Evolutionary conservation across 139 green algal species (phyloP).

Genomic region (Tetraselmis chui): DNA sequence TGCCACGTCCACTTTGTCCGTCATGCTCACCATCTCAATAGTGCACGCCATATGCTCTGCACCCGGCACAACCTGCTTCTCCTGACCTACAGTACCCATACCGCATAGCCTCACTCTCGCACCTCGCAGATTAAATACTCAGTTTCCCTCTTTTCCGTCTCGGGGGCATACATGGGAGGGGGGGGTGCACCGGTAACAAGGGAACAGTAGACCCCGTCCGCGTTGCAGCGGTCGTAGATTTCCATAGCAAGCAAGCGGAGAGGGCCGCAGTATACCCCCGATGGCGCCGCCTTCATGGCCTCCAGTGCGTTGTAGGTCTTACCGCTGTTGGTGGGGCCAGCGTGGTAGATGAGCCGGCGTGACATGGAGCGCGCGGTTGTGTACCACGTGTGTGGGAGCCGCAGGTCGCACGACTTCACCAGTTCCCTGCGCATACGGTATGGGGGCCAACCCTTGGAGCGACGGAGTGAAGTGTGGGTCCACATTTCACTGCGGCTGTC

Average conservation of each 20-base stretch:
- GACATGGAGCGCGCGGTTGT: slow-evolving; percentile 68
- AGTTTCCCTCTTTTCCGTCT: too few relatives aligned
- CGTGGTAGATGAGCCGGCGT: slow-evolving; percentile 83
- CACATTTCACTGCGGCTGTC: background rate
- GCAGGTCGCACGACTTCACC: slow-evolving; percentile 40
- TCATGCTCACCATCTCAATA: slow-evolving; percentile 83
- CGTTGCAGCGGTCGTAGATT: slow-evolving; percentile 57
- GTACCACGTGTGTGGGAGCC: slow-evolving; percentile 68
- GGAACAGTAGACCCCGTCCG: slow-evolving; percentile 36
- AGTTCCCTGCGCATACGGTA: slow-evolving; percentile 20
- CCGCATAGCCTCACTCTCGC: too few relatives aligned
- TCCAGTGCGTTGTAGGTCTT: slow-evolving; percentile 89
- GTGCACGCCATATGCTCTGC: slow-evolving; percentile 85
- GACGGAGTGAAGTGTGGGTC: too few relatives aligned
- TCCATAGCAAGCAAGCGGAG: slow-evolving; percentile 93
- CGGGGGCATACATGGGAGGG: background rate
- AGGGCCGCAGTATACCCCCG: slow-evolving; percentile 88
- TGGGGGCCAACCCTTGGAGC: too few relatives aligned
- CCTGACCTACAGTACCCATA: slow-evolving; percentile 90
- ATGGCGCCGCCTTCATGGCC: slow-evolving; percentile 48
- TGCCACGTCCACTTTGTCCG: slow-evolving; percentile 69
- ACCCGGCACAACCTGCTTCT: slow-evolving; percentile 62
- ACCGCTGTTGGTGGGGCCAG: slow-evolving; percentile 92
- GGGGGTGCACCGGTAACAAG: slow-evolving; percentile 37
- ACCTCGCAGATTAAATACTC: too few relatives aligned